Conservation (phyloP, 805 yeast genomes). For the Metschnikowia proteae region DNA sequence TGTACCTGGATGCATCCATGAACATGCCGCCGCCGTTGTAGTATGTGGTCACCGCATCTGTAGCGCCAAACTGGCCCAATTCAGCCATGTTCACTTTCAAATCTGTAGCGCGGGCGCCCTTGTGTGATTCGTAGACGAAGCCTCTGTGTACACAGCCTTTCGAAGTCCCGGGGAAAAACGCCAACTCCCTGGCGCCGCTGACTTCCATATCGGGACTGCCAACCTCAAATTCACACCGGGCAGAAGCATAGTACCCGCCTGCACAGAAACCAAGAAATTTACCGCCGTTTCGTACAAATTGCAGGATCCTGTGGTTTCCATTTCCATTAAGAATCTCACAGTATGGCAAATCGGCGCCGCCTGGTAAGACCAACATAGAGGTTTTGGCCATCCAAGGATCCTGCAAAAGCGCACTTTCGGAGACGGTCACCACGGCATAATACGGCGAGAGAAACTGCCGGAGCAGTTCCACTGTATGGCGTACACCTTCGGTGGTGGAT, state of each 20-base stretch:
- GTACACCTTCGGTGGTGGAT: conserved; percentile 80
- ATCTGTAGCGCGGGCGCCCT: conserved; percentile 64
- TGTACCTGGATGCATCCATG: conserved; percentile 61
- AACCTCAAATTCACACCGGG: conserved; percentile 76
- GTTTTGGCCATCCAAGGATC: conserved; percentile 88
- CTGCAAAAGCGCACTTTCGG: conserved; percentile 54
- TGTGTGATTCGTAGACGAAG: conserved; percentile 71
- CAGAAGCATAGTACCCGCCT: conserved; percentile 84
- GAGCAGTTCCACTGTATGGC: conserved; percentile 75
- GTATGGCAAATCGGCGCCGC: conserved; percentile 93
- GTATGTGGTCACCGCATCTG: conserved; percentile 40
- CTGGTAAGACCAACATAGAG: conserved; percentile 80
- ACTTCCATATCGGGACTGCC: conserved; percentile 73
- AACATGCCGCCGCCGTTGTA: conserved; percentile 91
- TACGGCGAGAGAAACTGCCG: conserved; percentile 74
- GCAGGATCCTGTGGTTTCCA: conserved; percentile 57
- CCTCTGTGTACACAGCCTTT: conserved; percentile 83
- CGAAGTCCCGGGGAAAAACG: conserved; percentile 76
- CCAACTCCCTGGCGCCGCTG: conserved; percentile 77
- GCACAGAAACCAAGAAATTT: conserved; percentile 86
- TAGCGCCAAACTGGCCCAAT: conserved; percentile 17
- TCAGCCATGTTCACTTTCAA: conserved; percentile 38
- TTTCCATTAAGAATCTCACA: conserved; percentile 68
- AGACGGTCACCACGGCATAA: conserved; percentile 78
- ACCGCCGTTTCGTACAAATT: conserved; percentile 78